Evolutionary conservation across 352 stramenopile genomes (phyloP), one percentile per base, ranked within the genome.

Genomic region (Pythium scleroteichum): DNA sequence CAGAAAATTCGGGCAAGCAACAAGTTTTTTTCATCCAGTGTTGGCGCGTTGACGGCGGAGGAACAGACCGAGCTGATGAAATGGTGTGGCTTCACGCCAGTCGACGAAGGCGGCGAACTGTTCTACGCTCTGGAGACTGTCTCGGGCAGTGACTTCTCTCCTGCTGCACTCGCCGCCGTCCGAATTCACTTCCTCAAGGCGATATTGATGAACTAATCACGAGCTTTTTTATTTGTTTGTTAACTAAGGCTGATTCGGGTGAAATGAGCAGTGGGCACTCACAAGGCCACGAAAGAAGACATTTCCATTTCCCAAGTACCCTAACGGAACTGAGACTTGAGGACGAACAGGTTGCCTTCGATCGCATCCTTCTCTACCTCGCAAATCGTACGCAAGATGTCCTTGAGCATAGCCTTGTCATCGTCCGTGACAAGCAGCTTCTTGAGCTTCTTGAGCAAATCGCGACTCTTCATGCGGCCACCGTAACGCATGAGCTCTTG

Each of bases 261-360:
- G n/a, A n/a, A n/a, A n/a, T n/a, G n/a, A n/a, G n/a, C n/a, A n/a
- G n/a, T n/a, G n/a, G n/a, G n/a, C n/a, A n/a, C n/a, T n/a, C n/a
- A n/a, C n/a, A n/a, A n/a, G n/a, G n/a, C n/a, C n/a, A n/a, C n/a
- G n/a, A n/a, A n/a, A n/a, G n/a, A n/a, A n/a, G n/a, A n/a, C n/a
- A n/a, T n/a, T n/a, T n/a, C n/a, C n/a, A n/a, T n/a, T n/a, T n/a
- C n/a, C n/a, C n/a, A n/a, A n/a, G n/a, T n/a, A n/a, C n/a, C n/a
- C 73, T 90, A 94, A 66, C 85, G 85, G 79, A 94, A 94, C 68
- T 94, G 85, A 1, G 81, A 87, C 71, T 95, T 93, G 55, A 95
- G 76, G 55, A 95, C 85, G 27, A 95, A 74, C 52, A 91, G 47
- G 38, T 78, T 79, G 22, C 83, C 85, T 66, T 95, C 85, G 65